Evolutionary conservation across 2,329 filamentous ascomycete species (phyloP), one percentile per base, ranked within the genome.

Genomic region (Aspergillus sp.): DNA sequence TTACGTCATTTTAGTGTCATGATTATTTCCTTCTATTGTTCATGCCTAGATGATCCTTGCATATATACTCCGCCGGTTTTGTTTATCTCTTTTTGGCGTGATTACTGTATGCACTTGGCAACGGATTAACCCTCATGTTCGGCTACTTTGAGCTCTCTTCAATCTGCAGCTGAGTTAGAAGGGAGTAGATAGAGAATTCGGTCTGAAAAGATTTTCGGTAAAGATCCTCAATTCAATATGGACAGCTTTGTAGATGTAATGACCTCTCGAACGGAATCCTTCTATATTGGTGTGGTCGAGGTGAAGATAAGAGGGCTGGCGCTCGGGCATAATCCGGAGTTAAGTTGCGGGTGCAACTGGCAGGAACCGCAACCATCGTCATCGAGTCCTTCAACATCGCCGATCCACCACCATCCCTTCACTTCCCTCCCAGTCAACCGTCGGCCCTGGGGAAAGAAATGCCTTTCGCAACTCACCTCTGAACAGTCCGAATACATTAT

Each of bases 11-110:
- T 53, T 44, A 55, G 49, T 57, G 49, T 38, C 32, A 59, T 56
- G 59, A 55, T 47, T 56, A 61, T 36, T 55, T 41, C 54, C 53
- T 54, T 62, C 57, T 55, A 20, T 52, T 38, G 40, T 49, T 61
- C 57, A 62, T 52, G 57, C 58, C 50, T 67, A 62, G 60, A 65
- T 64, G 63, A 63, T 62, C 48, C 57, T 54, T 58, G 57, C 59
- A 60, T 60, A 63, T 62, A 63, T 61, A 63, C 54, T 61, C 52
- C 53, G 55, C 50, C 50, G 51, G 48, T 58, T 59, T 57, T 56
- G 45, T 47, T 54, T 52, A 42, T 48, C 34, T 58, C 50, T 51
- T 54, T 46, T 58, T 52, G 60, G 58, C 60, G 57, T 57, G 57
- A 48, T 53, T 57, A 29, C 47, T 62, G 58, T 61, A 57, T 58